phyloP scores from a whole-genome alignment of 345 rosid genomes.

The Populus tremula region DNA sequence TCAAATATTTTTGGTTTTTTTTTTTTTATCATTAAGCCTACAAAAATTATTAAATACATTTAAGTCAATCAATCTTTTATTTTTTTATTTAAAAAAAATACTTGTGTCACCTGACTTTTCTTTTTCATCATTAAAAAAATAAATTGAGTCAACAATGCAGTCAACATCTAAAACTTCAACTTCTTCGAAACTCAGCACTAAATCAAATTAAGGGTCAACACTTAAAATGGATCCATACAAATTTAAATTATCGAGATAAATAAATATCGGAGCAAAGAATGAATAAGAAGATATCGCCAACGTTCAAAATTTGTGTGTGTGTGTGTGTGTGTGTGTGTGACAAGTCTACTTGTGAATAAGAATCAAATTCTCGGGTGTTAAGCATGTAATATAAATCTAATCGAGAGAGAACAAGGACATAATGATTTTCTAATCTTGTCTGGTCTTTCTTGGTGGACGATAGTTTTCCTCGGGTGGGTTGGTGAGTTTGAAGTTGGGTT shows the following conservation, averaged over 20 bases:
- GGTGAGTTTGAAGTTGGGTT: neutral
- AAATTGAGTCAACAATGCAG: no score
- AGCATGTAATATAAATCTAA: neutral
- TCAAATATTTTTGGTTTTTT: no score
- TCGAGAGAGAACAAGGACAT: neutral
- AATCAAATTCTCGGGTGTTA: neutral
- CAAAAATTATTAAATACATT: fast-evolving
- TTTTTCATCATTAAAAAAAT: no score
- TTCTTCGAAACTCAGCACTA: neutral
- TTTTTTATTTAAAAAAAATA: no score
- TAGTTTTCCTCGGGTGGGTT: neutral
- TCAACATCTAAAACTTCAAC: neutral
- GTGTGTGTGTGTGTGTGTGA: neutral
- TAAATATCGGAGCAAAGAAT: neutral
- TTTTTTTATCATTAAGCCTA: no score
- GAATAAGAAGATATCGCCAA: no score
- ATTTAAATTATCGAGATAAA: neutral
- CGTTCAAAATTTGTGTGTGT: no score
- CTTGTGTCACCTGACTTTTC: no score
- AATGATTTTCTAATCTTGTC: neutral
- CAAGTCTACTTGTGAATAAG: neutral
- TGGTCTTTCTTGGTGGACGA: neutral
- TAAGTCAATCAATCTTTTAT: no score
- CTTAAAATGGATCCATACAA: neutral
- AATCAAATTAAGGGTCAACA: neutral